Base-by-base conservation (phyloP, 768 basidiomycete species). In the Kwoniella dejecticola region DNA sequence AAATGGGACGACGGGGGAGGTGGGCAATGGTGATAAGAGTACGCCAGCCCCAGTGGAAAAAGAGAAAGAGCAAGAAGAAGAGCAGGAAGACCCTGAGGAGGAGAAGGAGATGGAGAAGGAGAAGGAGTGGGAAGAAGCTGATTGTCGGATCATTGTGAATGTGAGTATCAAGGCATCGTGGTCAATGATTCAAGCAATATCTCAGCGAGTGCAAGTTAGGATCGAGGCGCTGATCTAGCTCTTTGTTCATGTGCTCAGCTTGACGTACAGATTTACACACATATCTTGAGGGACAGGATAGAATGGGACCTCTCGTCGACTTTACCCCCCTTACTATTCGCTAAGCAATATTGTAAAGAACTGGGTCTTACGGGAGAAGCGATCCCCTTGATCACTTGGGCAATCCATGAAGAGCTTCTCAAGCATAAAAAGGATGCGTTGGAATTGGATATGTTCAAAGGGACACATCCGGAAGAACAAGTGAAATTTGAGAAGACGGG, bases 361-460 rank as follows among this genome's bases (percentile, higher is more conserved):
- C 85, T 98, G 15, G 93, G 92, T 6, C 83, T 99, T 2, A 83
- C 88, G 0, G 90, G 92, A 38, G 92, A 94, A 76, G 90, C 94
- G 0, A 76, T 87, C 5, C 91, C 95, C 4, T 84, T 98, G 54
- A 85, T 99, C 66, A 86, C 95, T 3, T 91, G 94, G 75, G 94
- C 96, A 1, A 81, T 99, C 15, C 92, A 95, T 77, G 96, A 97
- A 74, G 96, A 99, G 74, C 84, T 99, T 45, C 82, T 95, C 71
- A 91, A 90, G 76, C 92, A 96, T 78, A 97, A 95, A 77, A 90
- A 90, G 70, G 93, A 96, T 75, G 91, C 89, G 4, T 85, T 97
- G 31, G 96, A 98, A 74, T 89, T 92, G 86, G 91, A 95, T 19
- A 86, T 98, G 27, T 83, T 97, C 53, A 42, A 52, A 44, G 86